phyloP scores from a whole-genome alignment of 2,329 filamentous ascomycete genomes.

The Claviceps sp. region DNA sequence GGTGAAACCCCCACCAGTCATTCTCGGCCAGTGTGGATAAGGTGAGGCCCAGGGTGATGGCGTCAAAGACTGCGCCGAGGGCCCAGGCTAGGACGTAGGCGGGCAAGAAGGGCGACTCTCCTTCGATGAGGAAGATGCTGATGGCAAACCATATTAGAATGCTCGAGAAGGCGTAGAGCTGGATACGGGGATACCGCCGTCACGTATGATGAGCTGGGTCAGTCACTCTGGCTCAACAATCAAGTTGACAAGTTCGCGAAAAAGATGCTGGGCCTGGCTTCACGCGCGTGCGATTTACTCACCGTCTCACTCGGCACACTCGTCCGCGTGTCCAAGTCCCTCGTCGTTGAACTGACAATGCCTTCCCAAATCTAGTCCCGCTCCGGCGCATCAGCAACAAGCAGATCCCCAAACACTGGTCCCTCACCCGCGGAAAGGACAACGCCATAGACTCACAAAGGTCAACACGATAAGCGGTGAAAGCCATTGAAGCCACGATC shows the following conservation, averaged over 20 bases:
- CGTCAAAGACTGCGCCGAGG: constrained; percentile 3
- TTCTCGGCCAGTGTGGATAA: not conserved
- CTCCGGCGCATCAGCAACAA: too few relatives aligned
- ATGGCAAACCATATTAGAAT: constrained; percentile 6
- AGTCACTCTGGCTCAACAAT: not conserved
- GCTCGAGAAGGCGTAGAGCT: constrained; percentile 3
- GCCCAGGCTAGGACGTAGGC: constrained; percentile 6
- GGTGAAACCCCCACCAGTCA: not conserved
- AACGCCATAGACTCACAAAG: constrained; percentile 1
- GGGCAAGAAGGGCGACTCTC: constrained; percentile 5
- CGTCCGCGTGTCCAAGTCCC: not conserved
- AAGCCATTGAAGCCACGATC: not conserved
- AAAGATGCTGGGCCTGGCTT: too few relatives aligned
- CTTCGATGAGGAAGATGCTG: constrained; percentile 6
- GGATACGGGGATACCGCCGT: not conserved
- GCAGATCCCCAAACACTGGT: too few relatives aligned
- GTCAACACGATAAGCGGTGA: constrained; percentile 2
- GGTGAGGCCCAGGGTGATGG: not conserved
- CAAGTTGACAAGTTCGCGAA: too few relatives aligned
- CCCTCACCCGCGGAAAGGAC: not conserved
- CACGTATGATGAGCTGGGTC: not conserved
- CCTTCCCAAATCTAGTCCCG: constrained; percentile 1
- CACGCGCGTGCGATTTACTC: not conserved
- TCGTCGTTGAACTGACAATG: not conserved
- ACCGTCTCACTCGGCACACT: constrained; percentile 1